Conservation (phyloP, 2,329 filamentous ascomycete genomes). For the Aureobasidium sp. region DNA sequence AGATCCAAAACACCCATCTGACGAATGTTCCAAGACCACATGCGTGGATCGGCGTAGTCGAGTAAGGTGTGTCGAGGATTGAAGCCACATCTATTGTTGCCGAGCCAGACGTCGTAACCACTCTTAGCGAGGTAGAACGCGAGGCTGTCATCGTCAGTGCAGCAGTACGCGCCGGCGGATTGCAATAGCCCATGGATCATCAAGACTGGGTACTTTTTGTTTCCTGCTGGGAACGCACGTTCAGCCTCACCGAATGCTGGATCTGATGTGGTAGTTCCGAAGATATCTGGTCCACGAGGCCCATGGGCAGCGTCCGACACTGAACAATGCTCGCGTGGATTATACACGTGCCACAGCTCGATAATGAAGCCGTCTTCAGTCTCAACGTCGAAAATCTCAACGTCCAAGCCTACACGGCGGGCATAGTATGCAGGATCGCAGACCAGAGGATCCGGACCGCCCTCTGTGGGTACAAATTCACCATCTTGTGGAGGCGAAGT, state of each 20-base stretch:
- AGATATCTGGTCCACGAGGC: slow-evolving; percentile 56
- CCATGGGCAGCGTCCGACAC: slow-evolving; percentile 44
- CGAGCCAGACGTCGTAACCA: slow-evolving; percentile 92
- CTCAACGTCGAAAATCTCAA: slow-evolving; percentile 75
- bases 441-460: slow-evolving; percentile 68
- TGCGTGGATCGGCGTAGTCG: slow-evolving; percentile 68
- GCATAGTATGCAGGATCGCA: slow-evolving; percentile 84
- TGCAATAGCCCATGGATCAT: slow-evolving; percentile 86
- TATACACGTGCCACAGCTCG: slow-evolving; percentile 80
- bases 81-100: slow-evolving; percentile 88
- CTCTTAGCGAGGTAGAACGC: slow-evolving; percentile 90
- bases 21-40: slow-evolving; percentile 96
- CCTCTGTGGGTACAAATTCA: slow-evolving; percentile 68
- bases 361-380: slow-evolving; percentile 93
- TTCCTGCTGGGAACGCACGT: slow-evolving; percentile 28
- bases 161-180: slow-evolving; percentile 80
- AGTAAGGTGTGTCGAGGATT: slow-evolving; percentile 67
- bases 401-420: slow-evolving; percentile 75
- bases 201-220: slow-evolving; percentile 69
- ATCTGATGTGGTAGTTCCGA: slow-evolving; percentile 31
- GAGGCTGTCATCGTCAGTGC: slow-evolving; percentile 80
- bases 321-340: slow-evolving; percentile 63
- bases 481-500: slow-evolving; percentile 31
- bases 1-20: slow-evolving; percentile 91
- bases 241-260: slow-evolving; percentile 29